A percentile compares a stretch with the other conserved stretches of the same genome.
Conservation (phyloP, 2,329 filamentous ascomycete genomes). For the Aspergillus sp. region DNA sequence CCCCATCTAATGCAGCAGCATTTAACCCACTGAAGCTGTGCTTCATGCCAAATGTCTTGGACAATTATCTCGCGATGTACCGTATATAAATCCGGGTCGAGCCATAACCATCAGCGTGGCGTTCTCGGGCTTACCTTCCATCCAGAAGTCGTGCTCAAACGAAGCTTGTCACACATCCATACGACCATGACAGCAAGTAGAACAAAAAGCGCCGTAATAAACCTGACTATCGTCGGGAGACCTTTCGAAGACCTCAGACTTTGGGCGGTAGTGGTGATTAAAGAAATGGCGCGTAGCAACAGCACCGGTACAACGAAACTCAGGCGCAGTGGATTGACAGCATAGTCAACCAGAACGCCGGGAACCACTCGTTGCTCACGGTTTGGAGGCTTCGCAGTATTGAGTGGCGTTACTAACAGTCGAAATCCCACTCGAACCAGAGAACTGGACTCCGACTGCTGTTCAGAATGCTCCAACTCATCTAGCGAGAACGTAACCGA, state of each 20-base stretch:
- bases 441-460: neutral
- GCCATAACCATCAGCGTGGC: neutral
- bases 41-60: too few species aligned
- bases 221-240: neutral
- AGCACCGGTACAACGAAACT: slow-evolving; percentile 1
- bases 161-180: neutral
- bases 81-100: too few species aligned
- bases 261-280: neutral
- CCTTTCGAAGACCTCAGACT: neutral
- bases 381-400: neutral
- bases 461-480: neutral
- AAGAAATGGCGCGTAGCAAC: neutral
- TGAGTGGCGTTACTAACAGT: neutral
- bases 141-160: neutral
- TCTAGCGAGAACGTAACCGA: neutral
- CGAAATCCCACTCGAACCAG: neutral
- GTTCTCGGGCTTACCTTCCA: neutral
- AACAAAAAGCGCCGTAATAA: neutral
- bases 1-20: too few species aligned
- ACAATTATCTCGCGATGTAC: too few species aligned
- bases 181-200: neutral
- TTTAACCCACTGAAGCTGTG: neutral
- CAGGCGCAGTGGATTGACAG: neutral
- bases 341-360: neutral
- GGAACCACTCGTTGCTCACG: neutral